phyloP scores from a whole-genome alignment of 805 yeast genomes.

The Maudiozyma serrabonitensis region DNA sequence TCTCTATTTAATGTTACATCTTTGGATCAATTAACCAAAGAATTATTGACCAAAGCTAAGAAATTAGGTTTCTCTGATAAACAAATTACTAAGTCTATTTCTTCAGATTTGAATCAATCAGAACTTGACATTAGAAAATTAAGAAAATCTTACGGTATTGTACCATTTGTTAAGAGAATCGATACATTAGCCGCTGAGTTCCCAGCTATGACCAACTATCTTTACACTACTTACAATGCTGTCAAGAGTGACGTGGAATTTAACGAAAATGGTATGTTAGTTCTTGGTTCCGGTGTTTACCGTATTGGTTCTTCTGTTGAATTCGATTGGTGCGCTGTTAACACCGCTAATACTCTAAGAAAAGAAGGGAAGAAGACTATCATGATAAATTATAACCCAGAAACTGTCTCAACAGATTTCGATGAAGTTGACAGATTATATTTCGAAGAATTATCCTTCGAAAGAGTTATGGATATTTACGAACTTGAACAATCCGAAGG shows the following conservation, averaged over 20 bases:
- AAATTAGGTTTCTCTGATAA: slow-evolving; percentile 91
- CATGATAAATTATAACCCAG: slow-evolving; percentile 97
- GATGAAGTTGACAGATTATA: slow-evolving; percentile 97
- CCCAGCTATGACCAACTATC: slow-evolving; percentile 93
- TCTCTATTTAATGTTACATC: slow-evolving; percentile 60
- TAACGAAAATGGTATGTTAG: slow-evolving; percentile 86
- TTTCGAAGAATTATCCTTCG: slow-evolving; percentile 90
- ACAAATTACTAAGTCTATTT: slow-evolving; percentile 76
- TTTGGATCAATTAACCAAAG: slow-evolving; percentile 52
- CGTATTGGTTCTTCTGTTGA: slow-evolving; percentile 98
- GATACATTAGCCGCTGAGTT: slow-evolving; percentile 98
- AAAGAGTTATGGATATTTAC: slow-evolving; percentile 94
- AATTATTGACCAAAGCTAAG: slow-evolving; percentile 69
- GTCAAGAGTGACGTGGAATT: slow-evolving; percentile 73
- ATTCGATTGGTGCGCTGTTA: slow-evolving; percentile 99
- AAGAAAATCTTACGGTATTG: slow-evolving; percentile 70
- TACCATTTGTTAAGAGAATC: slow-evolving; percentile 92
- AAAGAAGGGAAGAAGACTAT: slow-evolving; percentile 80
- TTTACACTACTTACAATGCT: slow-evolving; percentile 94
- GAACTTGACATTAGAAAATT: slow-evolving; percentile 77
- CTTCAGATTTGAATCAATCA: slow-evolving; percentile 32
- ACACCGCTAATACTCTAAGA: slow-evolving; percentile 90
- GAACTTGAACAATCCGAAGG: slow-evolving; percentile 86
- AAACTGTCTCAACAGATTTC: slow-evolving; percentile 95
- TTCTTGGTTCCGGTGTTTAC: slow-evolving; percentile 97